Base-by-base conservation (phyloP, 768 basidiomycete species). In the Termitomyces sp. region DNA sequence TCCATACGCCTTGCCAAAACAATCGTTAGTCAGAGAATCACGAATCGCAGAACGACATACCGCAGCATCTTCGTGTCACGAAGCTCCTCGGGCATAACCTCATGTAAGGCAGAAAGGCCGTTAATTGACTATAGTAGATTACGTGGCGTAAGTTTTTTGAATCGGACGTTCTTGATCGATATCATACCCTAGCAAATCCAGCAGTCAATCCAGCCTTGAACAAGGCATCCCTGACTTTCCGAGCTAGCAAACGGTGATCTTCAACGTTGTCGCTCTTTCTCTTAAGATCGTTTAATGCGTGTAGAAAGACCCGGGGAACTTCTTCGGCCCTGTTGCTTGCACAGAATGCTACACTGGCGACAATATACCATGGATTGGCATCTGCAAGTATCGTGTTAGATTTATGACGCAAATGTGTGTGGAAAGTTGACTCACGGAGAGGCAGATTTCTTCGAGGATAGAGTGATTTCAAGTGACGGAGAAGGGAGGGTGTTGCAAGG, bases 151-250 rank as follows among this genome's bases (percentile, higher is more conserved):
- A 14, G 16, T 10, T 12, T 2, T 52, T 13, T 38, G 18, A 18
- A 36, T 28, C 36, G 3, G 14, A 26, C 6, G 24, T 22, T 49
- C 45, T 9, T 12, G n/a, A 22, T 44, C 48, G 10, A 28, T 8
- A 46, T 9, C 68, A 58, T 63, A 86, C 87, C 72, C 78, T 81
- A 3, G 85, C 77, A 63, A 80, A 83, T 8, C 86, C 87, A 53
- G 75, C 73, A 22, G 80, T 74, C 60, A 85, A 64, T 5, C 84
- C 86, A 3, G 81, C 76, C 65, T 86, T 86, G 70, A 88, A 80
- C 4, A 88, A 57, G 0, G 79, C 80, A 60, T 88, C 87, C 32
- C 84, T 73, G n/a, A 86, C 67, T 63, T 78, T 84, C 54, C 80
- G 75, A 40, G 80, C 80, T 2, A 87, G 73, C 12, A 74, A 43